A percentile compares a stretch with the other conserved stretches of the same genome.
phyloP scores from a whole-genome alignment of 768 basidiomycete species.

The Boletus subparvulus region DNA sequence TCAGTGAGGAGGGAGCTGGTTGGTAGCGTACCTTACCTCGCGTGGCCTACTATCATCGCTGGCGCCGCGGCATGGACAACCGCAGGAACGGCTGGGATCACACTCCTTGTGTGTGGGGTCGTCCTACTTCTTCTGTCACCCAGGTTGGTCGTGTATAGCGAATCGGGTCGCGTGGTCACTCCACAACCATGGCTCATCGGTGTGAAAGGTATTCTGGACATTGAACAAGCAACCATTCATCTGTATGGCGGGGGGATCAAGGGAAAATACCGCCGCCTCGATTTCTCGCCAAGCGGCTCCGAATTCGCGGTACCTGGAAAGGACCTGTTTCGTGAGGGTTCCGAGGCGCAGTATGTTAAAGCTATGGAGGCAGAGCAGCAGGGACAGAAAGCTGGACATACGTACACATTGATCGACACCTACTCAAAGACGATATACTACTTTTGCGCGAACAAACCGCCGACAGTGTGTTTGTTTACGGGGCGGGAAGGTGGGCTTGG shows the following conservation, averaged over 20 bases:
- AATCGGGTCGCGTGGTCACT: no score
- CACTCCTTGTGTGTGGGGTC: not conserved
- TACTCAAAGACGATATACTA: constrained; percentile 16
- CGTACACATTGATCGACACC: constrained; percentile 21
- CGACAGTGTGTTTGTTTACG: constrained; percentile 23
- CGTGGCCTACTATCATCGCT: constrained; percentile 6
- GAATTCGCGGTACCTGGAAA: constrained; percentile 4
- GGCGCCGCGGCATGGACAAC: not conserved
- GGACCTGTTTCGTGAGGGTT: not conserved
- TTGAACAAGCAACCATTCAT: constrained; percentile 3
- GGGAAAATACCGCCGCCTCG: not conserved
- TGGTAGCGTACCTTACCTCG: constrained; percentile 6
- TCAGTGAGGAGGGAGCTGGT: constrained; percentile 10
- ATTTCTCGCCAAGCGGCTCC: constrained; percentile 17
- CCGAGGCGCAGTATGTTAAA: not conserved
- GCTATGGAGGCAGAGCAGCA: not conserved
- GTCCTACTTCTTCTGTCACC: constrained; percentile 6
- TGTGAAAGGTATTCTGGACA: no score
- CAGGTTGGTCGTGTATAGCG: constrained; percentile 4
- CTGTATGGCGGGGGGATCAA: constrained; percentile 9
- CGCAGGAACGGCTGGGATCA: not conserved
- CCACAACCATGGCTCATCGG: no score
- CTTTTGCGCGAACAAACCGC: constrained; percentile 14
- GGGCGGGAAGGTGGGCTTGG: no score
- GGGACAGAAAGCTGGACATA: not conserved